These are phyloP conservation scores for Pneumocystis sp. DNA, from an alignment of 1,139 yeast species.

Conservation along the genomic window DNA sequence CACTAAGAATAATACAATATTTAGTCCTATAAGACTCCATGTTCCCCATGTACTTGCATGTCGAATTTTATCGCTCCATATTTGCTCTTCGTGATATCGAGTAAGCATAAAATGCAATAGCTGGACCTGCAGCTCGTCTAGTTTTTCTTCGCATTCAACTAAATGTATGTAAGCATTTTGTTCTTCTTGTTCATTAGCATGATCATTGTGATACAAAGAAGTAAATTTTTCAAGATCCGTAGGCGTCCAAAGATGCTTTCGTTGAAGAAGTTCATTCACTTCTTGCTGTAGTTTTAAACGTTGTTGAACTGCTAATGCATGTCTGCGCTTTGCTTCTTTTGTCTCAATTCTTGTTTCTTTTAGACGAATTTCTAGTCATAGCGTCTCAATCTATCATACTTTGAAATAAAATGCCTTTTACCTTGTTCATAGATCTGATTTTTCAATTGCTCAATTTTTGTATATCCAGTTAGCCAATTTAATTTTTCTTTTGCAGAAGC, in stretches of 20 bases:
- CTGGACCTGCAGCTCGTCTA: conserved; percentile 56
- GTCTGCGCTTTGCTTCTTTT: conserved; percentile 35
- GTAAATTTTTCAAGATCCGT: conserved; percentile 75
- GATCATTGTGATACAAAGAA: conserved; percentile 63
- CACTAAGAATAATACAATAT: conserved; percentile 56
- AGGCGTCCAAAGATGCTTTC: conserved; percentile 71
- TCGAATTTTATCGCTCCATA: conserved; percentile 94
- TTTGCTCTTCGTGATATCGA: conserved; percentile 90
- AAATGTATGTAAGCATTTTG: conserved; percentile 36
- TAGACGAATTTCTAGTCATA: conserved; percentile 34
- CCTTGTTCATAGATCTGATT: conserved; percentile 35
- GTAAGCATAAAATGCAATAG: conserved; percentile 67
- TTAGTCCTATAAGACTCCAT: conserved; percentile 74
- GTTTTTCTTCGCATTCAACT: conserved; percentile 42
- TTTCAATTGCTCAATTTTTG: conserved; percentile 62
- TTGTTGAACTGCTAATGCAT: conserved; percentile 47
- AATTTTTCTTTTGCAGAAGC: conserved; percentile 59
- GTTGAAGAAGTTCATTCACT: conserved; percentile 71
- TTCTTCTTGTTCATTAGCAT: conserved; percentile 53
- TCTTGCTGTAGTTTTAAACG: conserved; percentile 68
- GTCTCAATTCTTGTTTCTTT: conserved; percentile 37
- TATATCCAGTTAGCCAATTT: conserved; percentile 87
- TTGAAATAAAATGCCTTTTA: not conserved
- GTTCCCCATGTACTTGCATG: conserved; percentile 97
- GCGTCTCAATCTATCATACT: not conserved